Percentiles rank a stretch among this genome's conserved stretches.
Conservation (phyloP, 2,329 filamentous ascomycete species). For the Alternaria brassicae region DNA sequence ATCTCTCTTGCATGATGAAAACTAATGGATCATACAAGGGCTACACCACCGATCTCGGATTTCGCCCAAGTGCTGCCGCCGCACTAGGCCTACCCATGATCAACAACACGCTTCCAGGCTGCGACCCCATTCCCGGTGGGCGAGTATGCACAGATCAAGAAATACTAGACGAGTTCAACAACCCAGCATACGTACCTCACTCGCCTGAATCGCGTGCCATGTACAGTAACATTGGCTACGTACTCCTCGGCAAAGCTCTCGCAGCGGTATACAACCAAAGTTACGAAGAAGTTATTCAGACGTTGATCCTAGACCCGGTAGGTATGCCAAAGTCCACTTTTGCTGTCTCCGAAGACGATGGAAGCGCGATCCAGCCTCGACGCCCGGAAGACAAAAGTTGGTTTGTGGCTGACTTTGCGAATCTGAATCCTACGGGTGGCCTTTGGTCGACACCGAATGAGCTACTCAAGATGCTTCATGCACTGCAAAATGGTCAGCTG, state of each 20-base stretch:
- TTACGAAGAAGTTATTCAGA: slow-evolving; percentile 30
- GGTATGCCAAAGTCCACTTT: slow-evolving; percentile 28
- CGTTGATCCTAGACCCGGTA: slow-evolving; percentile 30
- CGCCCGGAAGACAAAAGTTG: slow-evolving; percentile 22
- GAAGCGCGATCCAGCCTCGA: slow-evolving; percentile 25
- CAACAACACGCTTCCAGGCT: slow-evolving; percentile 30
- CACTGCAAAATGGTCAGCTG: slow-evolving; percentile 24
- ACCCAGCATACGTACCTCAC: slow-evolving; percentile 23
- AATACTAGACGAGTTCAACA: slow-evolving; percentile 34
- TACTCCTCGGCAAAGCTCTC: slow-evolving; percentile 35
- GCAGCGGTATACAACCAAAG: slow-evolving; percentile 25
- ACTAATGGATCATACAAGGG: slow-evolving; percentile 15
- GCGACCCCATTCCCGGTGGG: slow-evolving; percentile 32
- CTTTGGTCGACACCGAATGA: slow-evolving; percentile 38
- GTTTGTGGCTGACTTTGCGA: slow-evolving; percentile 33
- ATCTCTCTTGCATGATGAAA: background rate
- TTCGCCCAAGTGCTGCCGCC: slow-evolving; percentile 16
- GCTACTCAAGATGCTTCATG: slow-evolving; percentile 27
- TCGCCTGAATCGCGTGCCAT: slow-evolving; percentile 24
- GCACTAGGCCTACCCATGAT: slow-evolving; percentile 26
- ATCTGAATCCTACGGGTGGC: slow-evolving; percentile 36
- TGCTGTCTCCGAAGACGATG: slow-evolving; percentile 15
- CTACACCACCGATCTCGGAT: slow-evolving; percentile 31
- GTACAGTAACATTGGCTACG: slow-evolving; percentile 36
- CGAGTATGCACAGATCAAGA: slow-evolving; percentile 26